Percentiles rank a stretch among this genome's conserved stretches.
phyloP scores from a whole-genome alignment of 805 yeast genomes.

The Yarrowia deformans region DNA sequence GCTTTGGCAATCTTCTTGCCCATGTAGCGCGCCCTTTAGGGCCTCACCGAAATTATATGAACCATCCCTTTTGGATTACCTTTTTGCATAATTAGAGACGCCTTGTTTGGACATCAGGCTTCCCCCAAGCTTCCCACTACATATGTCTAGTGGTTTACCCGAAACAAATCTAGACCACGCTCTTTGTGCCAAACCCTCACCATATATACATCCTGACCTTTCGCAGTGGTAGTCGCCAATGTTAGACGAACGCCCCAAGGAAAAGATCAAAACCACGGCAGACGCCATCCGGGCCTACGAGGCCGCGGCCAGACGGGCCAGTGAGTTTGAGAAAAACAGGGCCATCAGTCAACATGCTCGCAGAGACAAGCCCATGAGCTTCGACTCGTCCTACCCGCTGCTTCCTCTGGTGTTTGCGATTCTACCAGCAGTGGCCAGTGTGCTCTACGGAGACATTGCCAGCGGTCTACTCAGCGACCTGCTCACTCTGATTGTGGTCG shows the following conservation, averaged over 20 bases:
- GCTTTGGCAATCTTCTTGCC: neutral
- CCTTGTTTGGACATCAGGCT: slow-evolving; percentile 23
- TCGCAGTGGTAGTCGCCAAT: slow-evolving; percentile 31
- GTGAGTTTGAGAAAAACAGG: slow-evolving; percentile 27
- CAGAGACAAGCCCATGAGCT: slow-evolving; percentile 19
- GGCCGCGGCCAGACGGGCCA: slow-evolving; percentile 37
- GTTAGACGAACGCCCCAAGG: slow-evolving; percentile 32
- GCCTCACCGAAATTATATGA: neutral
- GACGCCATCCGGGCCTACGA: slow-evolving; percentile 35
- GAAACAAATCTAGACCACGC: slow-evolving; percentile 26
- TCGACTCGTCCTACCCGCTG: slow-evolving; percentile 29
- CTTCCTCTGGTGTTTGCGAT: slow-evolving; percentile 42
- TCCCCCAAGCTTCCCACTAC: slow-evolving; percentile 33
- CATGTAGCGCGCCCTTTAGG: slow-evolving; percentile 8
- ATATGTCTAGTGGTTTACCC: slow-evolving; percentile 36
- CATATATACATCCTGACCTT: slow-evolving; percentile 22
- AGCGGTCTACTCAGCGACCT: slow-evolving; percentile 44
- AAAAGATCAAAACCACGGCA: slow-evolving; percentile 31
- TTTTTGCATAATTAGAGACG: slow-evolving; percentile 2
- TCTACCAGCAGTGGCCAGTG: slow-evolving; percentile 43
- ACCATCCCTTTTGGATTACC: slow-evolving; percentile 20
- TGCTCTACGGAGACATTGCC: slow-evolving; percentile 42
- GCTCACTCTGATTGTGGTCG: slow-evolving; percentile 43
- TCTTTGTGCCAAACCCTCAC: slow-evolving; percentile 34
- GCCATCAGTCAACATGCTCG: slow-evolving; percentile 23